Evolutionary conservation across 2,329 filamentous ascomycete species (phyloP).

Genomic region (Fusarium ramigenum): DNA sequence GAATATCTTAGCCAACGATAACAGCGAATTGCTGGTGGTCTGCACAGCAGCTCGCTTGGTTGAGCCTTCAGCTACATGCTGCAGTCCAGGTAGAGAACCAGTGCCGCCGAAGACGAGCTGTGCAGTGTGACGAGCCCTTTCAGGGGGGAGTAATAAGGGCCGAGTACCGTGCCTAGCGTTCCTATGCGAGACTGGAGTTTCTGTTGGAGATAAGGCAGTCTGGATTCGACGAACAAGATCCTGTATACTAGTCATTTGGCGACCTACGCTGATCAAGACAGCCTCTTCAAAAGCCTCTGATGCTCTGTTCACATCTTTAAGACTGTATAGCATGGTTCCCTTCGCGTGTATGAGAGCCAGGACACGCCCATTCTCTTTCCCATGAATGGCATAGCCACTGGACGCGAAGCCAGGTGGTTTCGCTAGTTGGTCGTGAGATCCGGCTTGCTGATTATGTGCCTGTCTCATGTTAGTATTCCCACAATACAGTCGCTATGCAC

Average conservation of each 20-base stretch:
- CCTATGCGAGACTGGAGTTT: constrained; percentile 16
- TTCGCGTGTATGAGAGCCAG: constrained; percentile 95
- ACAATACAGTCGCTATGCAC: constrained; percentile 5
- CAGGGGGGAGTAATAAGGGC: constrained; percentile 83
- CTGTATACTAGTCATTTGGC: constrained; percentile 74
- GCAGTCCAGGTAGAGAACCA: constrained; percentile 83
- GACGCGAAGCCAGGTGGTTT: constrained; percentile 46
- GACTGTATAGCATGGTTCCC: constrained; percentile 95
- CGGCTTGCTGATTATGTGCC: constrained; percentile 37
- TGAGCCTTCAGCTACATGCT: constrained; percentile 70
- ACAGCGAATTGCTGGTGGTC: constrained; percentile 92
- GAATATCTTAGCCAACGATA: constrained; percentile 96
- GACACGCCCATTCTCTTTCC: constrained; percentile 89
- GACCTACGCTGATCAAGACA: constrained; percentile 85
- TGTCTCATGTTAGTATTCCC: constrained; percentile 38
- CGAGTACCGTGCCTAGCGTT: constrained; percentile 20
- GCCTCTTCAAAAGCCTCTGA: constrained; percentile 94
- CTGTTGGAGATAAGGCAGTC: constrained; percentile 65
- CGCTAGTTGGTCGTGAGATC: constrained; percentile 29
- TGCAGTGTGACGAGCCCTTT: constrained; percentile 83
- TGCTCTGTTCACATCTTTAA: constrained; percentile 83
- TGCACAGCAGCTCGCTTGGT: constrained; percentile 84
- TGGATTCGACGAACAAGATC: constrained; percentile 83
- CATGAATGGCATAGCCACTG: constrained; percentile 81
- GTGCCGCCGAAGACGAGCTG: constrained; percentile 80